Conservation (phyloP, 768 basidiomycete genomes). For the Leccinum rimulosum region DNA sequence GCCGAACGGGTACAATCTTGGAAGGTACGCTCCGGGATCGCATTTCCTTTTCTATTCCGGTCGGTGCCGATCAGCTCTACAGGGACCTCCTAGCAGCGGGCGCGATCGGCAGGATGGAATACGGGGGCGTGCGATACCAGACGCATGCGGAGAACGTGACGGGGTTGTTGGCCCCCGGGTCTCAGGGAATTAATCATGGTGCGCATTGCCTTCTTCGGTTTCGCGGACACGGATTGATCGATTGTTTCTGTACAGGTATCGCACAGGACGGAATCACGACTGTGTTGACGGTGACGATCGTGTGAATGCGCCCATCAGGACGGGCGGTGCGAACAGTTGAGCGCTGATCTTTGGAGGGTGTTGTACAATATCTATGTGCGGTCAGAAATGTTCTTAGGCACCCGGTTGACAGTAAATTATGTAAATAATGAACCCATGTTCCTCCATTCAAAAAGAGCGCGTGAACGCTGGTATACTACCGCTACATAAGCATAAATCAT, state of each 20-base stretch:
- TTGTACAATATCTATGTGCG: neutral
- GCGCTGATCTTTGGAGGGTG: neutral
- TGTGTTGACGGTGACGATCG: conserved; percentile 51
- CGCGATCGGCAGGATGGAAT: conserved; percentile 40
- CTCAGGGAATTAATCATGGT: conserved; percentile 54
- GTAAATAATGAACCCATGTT: neutral
- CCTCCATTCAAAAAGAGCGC: neutral
- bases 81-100: conserved; percentile 39
- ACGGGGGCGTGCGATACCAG: conserved; percentile 45
- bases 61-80: neutral
- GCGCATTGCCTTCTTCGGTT: neutral
- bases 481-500: conserved; percentile 16
- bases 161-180: conserved; percentile 47
- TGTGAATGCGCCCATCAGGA: conserved; percentile 20
- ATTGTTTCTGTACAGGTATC: conserved; percentile 39
- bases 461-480: conserved; percentile 10
- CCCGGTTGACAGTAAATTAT: neutral
- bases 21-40: conserved; percentile 32
- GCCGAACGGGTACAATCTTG: conserved; percentile 49
- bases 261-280: conserved; percentile 57
- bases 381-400: neutral
- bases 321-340: neutral
- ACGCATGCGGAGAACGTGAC: conserved; percentile 47
- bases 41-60: neutral
- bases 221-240: neutral